Evolutionary conservation across 2,329 filamentous ascomycete species (phyloP).

Genomic region (Seiridium unicorne): DNA sequence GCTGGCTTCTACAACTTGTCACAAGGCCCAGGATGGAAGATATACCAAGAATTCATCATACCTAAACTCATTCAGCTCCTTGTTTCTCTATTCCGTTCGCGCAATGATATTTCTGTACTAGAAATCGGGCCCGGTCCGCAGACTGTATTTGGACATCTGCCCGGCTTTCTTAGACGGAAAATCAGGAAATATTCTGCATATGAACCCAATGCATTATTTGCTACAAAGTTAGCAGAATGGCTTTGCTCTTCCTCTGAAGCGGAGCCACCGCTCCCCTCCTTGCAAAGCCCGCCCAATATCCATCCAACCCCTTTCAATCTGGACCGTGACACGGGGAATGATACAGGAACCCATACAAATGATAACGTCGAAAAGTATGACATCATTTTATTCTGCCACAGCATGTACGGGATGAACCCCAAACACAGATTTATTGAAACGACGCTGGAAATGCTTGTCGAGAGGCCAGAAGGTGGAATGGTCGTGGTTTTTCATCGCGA

Average conservation of each 20-base stretch:
- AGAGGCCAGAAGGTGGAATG: constrained; percentile 31
- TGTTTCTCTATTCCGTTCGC: constrained; percentile 36
- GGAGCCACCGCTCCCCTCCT: constrained; percentile 36
- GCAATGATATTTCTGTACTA: constrained; percentile 46
- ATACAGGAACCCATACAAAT: constrained; percentile 13
- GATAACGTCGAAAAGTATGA: constrained; percentile 42
- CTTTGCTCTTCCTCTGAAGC: constrained; percentile 28
- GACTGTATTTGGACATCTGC: constrained; percentile 51
- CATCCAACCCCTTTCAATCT: constrained; percentile 35
- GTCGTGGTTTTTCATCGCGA: constrained; percentile 57
- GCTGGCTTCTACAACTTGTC: constrained; percentile 44
- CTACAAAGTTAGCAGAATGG: constrained; percentile 39
- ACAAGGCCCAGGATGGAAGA: constrained; percentile 29
- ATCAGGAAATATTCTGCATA: constrained; percentile 52
- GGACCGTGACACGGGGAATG: constrained; percentile 18
- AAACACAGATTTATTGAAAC: constrained; percentile 43
- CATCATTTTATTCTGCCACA: constrained; percentile 61
- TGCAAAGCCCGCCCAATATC: constrained; percentile 38
- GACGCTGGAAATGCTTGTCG: constrained; percentile 45
- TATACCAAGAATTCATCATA: constrained; percentile 48
- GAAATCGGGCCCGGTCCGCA: constrained; percentile 60
- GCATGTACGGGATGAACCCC: constrained; percentile 59
- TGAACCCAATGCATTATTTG: constrained; percentile 50
- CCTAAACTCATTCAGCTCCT: constrained; percentile 46
- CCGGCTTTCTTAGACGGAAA: constrained; percentile 35